These are phyloP conservation scores for Skeletonema grethae DNA, from an alignment of 108 stramenopile species.

Conservation along the genomic window DNA sequence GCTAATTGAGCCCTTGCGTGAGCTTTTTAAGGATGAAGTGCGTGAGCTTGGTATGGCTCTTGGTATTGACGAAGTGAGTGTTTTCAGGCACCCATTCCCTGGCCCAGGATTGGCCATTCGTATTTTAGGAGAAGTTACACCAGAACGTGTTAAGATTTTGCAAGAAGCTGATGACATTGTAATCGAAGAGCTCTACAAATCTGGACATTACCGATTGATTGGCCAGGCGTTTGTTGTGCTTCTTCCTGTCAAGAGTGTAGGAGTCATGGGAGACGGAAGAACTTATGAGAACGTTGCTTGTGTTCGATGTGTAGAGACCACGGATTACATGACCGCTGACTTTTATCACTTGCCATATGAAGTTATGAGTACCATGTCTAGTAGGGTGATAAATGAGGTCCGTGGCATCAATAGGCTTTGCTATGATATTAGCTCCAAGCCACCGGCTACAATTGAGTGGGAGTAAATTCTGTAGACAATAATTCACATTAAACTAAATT, in stretches of 20 bases:
- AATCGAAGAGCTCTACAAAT: constrained; percentile 89
- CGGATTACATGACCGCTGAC: constrained; percentile 99
- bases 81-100: constrained; percentile 99
- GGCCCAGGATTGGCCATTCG: constrained; percentile 99
- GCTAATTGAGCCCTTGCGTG: constrained; percentile 97
- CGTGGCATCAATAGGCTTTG: constrained; percentile 95
- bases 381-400: constrained; percentile 97
- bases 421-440: constrained; percentile 99
- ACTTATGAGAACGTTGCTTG: constrained; percentile 93
- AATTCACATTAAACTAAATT: background rate
- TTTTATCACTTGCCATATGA: constrained; percentile 98
- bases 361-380: constrained; percentile 92
- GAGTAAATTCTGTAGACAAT: constrained; percentile 66
- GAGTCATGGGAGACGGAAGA: constrained; percentile 97
- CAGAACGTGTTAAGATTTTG: constrained; percentile 87
- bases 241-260: constrained; percentile 94
- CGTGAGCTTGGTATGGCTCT: constrained; percentile 91
- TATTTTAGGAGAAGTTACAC: constrained; percentile 89
- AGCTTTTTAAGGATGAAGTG: constrained; percentile 99
- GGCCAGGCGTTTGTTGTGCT: constrained; percentile 98
- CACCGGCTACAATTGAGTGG: constrained; percentile 99
- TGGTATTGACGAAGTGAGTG: constrained; percentile 92
- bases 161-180: constrained; percentile 97
- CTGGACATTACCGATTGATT: constrained; percentile 94
- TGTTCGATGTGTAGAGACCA: constrained; percentile 95